Base-by-base conservation (phyloP, 257 asterid genomes). In the Salvia hispanica region DNA sequence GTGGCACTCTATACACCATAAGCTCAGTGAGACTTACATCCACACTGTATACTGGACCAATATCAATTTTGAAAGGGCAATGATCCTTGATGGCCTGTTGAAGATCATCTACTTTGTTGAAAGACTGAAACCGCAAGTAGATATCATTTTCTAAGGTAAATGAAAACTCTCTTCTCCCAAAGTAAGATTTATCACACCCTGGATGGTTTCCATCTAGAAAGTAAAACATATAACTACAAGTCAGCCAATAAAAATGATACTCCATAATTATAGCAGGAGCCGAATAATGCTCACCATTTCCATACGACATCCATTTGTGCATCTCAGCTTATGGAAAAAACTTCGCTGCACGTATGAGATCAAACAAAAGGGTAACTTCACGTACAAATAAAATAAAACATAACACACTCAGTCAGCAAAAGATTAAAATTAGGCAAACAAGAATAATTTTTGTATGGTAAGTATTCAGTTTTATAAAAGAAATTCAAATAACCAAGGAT, bases 131-230 rank as follows among this genome's bases (percentile, higher is more conserved):
- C 64, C 96, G 86, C 77, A 87, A 7, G 70, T 89, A 92, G 62
- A 87, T 84, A 21, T 92, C 95, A 78, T 87, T 85, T 15, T 86
- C 96, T 76, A 88, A 75, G 4, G 98, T 87, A 81, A 89, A 92
- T 48, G 98, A 92, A 70, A 91, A 85, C 72, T 88, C 98, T 72
- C 98, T 86, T 31, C 95, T 77, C 13, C 96, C 95, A 57, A 85
- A 84, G 78, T 86, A 93, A 66, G 99, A 93, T 21, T 75, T 82
- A 72, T 90, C 97, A 77, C 99, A 93, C 5, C 99, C 99, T 37
- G 99, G 97, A 78, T 93, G 99, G 70, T 84, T 93, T 70, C 97
- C 96, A 78, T 93, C 97, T 93, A 76, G 21, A 64, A 57, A 42
- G 4, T 16, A 39, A 77, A 43, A 64, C n/a, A 53, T 4, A 56